Conservation (phyloP, 495 filamentous ascomycete species). For the Daldinia concentrica region DNA sequence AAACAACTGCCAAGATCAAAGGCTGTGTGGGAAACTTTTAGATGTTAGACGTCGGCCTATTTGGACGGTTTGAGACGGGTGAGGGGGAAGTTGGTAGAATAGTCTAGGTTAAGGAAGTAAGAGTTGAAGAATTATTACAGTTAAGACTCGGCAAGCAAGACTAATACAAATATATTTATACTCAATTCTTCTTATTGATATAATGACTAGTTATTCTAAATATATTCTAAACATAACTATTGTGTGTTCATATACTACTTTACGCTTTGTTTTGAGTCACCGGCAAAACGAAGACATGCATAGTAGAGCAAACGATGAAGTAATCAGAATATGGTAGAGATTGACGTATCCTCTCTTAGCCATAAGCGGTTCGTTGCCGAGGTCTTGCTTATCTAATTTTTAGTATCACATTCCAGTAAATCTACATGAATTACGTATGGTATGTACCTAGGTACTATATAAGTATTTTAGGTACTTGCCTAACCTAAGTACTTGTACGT, state of each 20-base stretch:
- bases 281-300: constrained; percentile 10
- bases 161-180: constrained; percentile 5
- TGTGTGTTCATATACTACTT: background rate
- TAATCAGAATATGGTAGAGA: background rate
- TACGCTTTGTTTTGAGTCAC: constrained; percentile 16
- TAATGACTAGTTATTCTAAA: background rate
- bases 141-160: background rate
- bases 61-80: constrained; percentile 17
- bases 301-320: background rate
- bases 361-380: background rate
- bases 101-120: background rate
- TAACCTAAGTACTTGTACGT: too few species aligned
- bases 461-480: too few species aligned
- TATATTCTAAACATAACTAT: background rate
- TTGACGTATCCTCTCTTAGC: background rate
- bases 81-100: constrained; percentile 21
- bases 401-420: background rate
- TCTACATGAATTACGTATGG: too few species aligned
- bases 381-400: background rate
- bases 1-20: background rate
- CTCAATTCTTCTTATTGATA: background rate
- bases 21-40: background rate
- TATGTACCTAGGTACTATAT: too few species aligned
- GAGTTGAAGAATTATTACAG: constrained; percentile 7
- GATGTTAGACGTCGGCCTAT: background rate